These are phyloP conservation scores for Streptanthus diversifolius DNA, from an alignment of 345 rosid species.

Conservation along the genomic window DNA sequence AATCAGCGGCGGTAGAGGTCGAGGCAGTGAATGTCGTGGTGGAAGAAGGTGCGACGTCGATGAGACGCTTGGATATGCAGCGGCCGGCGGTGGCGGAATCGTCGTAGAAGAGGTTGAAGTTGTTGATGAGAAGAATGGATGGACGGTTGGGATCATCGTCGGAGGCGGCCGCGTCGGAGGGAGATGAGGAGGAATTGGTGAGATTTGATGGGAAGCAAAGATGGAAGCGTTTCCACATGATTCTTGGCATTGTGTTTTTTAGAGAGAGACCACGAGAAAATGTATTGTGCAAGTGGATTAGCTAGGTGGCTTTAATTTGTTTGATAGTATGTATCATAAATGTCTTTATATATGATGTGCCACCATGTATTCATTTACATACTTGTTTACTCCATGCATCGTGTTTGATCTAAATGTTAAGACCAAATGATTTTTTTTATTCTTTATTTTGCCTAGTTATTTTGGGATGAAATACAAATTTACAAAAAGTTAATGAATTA, in stretches of 20 bases:
- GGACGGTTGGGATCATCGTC: conserved; percentile 27
- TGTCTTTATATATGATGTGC: conserved; percentile 4
- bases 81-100: neutral
- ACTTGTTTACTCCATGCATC: conserved; percentile 6
- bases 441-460: neutral
- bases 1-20: conserved; percentile 15
- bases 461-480: neutral
- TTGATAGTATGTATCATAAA: conserved; percentile 1
- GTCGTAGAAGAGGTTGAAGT: conserved; percentile 27
- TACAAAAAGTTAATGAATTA: too few relatives aligned
- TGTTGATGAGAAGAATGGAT: conserved; percentile 21
- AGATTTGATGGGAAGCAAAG: conserved; percentile 32
- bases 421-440: neutral
- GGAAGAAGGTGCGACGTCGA: conserved; percentile 17
- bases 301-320: conserved; percentile 15
- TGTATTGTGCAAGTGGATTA: conserved; percentile 16
- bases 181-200: conserved; percentile 1
- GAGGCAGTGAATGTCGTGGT: conserved; percentile 20
- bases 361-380: neutral
- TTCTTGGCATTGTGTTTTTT: conserved; percentile 24
- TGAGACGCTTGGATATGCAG: conserved; percentile 11
- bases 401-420: neutral
- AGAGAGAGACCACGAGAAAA: conserved; percentile 2
- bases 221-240: conserved; percentile 33
- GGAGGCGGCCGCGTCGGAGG: conserved; percentile 11